A percentile compares a stretch with the other conserved stretches of the same genome.
phyloP scores from a whole-genome alignment of 768 basidiomycete genomes.

The Suillus decipiens region DNA sequence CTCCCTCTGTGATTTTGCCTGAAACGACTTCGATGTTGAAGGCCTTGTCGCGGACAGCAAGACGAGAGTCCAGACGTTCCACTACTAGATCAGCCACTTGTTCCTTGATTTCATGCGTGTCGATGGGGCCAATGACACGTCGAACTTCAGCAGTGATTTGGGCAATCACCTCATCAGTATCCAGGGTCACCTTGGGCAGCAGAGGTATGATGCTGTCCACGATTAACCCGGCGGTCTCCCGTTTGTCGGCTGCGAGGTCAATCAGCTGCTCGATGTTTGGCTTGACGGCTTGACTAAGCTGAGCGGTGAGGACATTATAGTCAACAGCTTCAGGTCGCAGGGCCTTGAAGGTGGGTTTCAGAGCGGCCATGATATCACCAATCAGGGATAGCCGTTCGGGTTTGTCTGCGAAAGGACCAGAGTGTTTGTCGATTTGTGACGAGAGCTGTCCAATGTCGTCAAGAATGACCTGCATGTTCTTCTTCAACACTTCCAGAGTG shows the following conservation, averaged over 20 bases:
- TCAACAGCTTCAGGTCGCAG: conserved; percentile 70
- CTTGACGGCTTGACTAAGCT: conserved; percentile 82
- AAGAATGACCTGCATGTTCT: conserved; percentile 60
- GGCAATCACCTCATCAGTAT: conserved; percentile 56
- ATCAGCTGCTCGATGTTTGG: conserved; percentile 88
- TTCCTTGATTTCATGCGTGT: conserved; percentile 86
- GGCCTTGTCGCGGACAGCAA: conserved; percentile 74
- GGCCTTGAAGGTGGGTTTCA: conserved; percentile 62
- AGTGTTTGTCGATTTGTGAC: conserved; percentile 26
- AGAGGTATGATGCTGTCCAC: conserved; percentile 71
- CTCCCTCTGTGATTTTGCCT: conserved; percentile 53
- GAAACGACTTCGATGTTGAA: conserved; percentile 64
- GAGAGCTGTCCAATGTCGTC: conserved; percentile 56
- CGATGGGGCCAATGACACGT: conserved; percentile 70
- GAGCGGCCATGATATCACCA: conserved; percentile 55
- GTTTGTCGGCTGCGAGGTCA: conserved; percentile 85
- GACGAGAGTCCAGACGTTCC: conserved; percentile 78
- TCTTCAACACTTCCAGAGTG: conserved; percentile 58
- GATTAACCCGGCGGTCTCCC: conserved; percentile 83
- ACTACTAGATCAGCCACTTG: conserved; percentile 88
- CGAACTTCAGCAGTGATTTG: conserved; percentile 71
- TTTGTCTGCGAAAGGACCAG: conserved; percentile 39
- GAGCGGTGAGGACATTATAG: conserved; percentile 73
- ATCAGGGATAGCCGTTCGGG: conserved; percentile 60
- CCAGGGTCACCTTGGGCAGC: conserved; percentile 49